These are phyloP conservation scores for Starmera pachycereana DNA, from an alignment of 805 yeast genomes.

Conservation along the genomic window DNA sequence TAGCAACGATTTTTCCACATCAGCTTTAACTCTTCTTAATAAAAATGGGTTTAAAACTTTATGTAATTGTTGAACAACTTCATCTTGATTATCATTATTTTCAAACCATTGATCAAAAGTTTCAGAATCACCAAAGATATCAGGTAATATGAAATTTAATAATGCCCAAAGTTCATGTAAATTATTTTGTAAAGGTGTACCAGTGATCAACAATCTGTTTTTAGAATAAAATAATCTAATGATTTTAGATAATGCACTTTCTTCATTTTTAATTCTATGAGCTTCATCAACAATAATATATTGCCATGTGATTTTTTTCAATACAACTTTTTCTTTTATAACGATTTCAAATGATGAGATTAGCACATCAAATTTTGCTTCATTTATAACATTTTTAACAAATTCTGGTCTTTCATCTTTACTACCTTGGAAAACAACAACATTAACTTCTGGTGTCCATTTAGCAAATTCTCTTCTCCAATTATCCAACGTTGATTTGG, in stretches of 20 bases:
- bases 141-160: slow-evolving; percentile 82
- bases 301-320: slow-evolving; percentile 85
- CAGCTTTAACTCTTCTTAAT: slow-evolving; percentile 81
- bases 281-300: slow-evolving; percentile 94
- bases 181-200: slow-evolving; percentile 93
- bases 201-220: slow-evolving; percentile 81
- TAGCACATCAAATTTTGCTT: slow-evolving; percentile 80
- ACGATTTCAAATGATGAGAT: slow-evolving; percentile 93
- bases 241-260: slow-evolving; percentile 83
- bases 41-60: slow-evolving; percentile 82
- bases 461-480: slow-evolving; percentile 91
- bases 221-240: slow-evolving; percentile 81
- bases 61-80: slow-evolving; percentile 80
- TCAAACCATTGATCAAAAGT: slow-evolving; percentile 92
- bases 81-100: slow-evolving; percentile 51
- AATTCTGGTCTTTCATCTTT: slow-evolving; percentile 67
- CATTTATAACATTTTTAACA: slow-evolving; percentile 46
- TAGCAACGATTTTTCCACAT: slow-evolving; percentile 81
- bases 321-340: slow-evolving; percentile 70
- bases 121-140: slow-evolving; percentile 86
- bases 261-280: slow-evolving; percentile 93
- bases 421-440: slow-evolving; percentile 78
- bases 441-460: slow-evolving; percentile 94
- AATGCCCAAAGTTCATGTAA: slow-evolving; percentile 95
- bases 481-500: slow-evolving; percentile 91